Evolutionary conservation across 169 alveolate genomes (phyloP).

Genomic region (Cryptosporidium parvum): DNA sequence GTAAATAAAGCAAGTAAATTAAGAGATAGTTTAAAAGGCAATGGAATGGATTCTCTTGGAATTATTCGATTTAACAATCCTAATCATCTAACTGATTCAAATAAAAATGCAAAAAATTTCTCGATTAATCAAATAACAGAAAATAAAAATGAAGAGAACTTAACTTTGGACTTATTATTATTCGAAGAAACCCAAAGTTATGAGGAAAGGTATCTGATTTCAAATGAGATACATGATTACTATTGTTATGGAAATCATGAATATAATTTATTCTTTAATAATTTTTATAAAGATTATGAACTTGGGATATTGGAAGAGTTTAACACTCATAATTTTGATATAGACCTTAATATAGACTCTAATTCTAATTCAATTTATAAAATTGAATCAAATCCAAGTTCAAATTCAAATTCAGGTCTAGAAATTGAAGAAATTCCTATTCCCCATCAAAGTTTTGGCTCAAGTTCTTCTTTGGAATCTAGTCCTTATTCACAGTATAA

Average conservation of each 20-base stretch:
- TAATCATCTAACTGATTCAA: no score
- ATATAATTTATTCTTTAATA: not conserved
- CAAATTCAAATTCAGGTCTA: not conserved
- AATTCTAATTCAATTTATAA: not conserved
- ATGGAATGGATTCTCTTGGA: not conserved
- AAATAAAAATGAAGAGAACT: not conserved
- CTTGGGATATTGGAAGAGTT: not conserved
- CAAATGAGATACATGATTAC: conserved; percentile 9
- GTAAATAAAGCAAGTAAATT: not conserved
- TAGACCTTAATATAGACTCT: no score
- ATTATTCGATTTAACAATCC: no score
- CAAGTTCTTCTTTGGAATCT: not conserved
- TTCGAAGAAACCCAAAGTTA: not conserved
- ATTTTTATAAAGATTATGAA: not conserved
- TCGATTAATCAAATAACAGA: not conserved
- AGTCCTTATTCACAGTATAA: not conserved
- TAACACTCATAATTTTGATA: not conserved
- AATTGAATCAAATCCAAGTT: not conserved
- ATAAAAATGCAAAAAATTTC: not conserved
- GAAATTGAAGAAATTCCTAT: not conserved
- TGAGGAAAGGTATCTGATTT: conserved; percentile 8
- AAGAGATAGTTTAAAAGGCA: not conserved
- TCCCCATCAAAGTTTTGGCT: not conserved
- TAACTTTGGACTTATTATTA: not conserved
- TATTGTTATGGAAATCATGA: not conserved